These are phyloP conservation scores for Nemania sp. DNA, from an alignment of 2,329 filamentous ascomycete genomes.

Conservation along the genomic window DNA sequence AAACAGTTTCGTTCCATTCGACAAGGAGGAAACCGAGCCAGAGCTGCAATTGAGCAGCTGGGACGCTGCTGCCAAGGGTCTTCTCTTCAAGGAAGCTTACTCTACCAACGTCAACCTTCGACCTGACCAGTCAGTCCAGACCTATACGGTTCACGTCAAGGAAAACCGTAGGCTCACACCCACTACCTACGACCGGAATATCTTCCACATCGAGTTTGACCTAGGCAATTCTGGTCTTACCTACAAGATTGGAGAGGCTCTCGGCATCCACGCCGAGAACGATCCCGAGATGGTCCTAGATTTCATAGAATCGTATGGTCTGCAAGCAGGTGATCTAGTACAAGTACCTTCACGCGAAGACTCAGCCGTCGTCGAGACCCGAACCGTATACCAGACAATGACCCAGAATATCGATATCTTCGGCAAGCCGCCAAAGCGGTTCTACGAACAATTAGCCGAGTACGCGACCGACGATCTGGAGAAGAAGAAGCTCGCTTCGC, in stretches of 20 bases:
- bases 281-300: slow-evolving; percentile 74
- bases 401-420: slow-evolving; percentile 95
- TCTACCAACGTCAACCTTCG: slow-evolving; percentile 73
- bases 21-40: slow-evolving; percentile 74
- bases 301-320: slow-evolving; percentile 89
- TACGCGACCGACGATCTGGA: slow-evolving; percentile 83
- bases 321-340: slow-evolving; percentile 82
- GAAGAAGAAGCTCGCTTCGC: slow-evolving; percentile 74
- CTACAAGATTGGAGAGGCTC: slow-evolving; percentile 95
- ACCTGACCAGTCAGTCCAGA: slow-evolving; percentile 85
- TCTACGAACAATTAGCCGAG: slow-evolving; percentile 90
- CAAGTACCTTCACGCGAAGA: slow-evolving; percentile 88
- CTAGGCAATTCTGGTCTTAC: slow-evolving; percentile 87
- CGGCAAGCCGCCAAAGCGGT: slow-evolving; percentile 93
- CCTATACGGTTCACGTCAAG: slow-evolving; percentile 84
- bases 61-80: slow-evolving; percentile 81
- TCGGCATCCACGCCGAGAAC: slow-evolving; percentile 96
- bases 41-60: slow-evolving; percentile 70
- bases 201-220: slow-evolving; percentile 99
- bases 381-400: slow-evolving; percentile 90
- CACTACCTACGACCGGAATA: slow-evolving; percentile 89
- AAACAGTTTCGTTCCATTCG: slow-evolving; percentile 82
- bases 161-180: slow-evolving; percentile 95
- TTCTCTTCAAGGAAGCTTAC: slow-evolving; percentile 94
- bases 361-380: slow-evolving; percentile 72